A percentile compares a stretch with the other conserved stretches of the same genome.
phyloP scores from a whole-genome alignment of 2,329 filamentous ascomycete species.

The Neocucurbitaria cava region DNA sequence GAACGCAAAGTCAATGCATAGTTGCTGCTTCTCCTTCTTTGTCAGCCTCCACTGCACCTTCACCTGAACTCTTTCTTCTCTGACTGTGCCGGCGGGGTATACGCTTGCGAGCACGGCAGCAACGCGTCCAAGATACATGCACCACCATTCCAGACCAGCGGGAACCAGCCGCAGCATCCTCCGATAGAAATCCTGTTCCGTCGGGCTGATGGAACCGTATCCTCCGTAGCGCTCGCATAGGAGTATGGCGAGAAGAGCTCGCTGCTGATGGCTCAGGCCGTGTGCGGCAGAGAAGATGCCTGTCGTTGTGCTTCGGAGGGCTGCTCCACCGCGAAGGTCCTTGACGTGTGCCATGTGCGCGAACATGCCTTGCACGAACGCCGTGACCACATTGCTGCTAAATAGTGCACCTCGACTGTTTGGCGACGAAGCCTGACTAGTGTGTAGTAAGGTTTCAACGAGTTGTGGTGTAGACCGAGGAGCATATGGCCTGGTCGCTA shows the following conservation, averaged over 20 bases:
- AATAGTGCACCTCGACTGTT: conserved; percentile 48
- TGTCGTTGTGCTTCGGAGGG: conserved; percentile 74
- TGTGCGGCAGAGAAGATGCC: conserved; percentile 72
- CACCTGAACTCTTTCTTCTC: conserved; percentile 44
- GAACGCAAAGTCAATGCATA: conserved; percentile 40
- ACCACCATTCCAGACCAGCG: conserved; percentile 68
- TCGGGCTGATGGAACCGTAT: conserved; percentile 60
- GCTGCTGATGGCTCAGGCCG: conserved; percentile 74
- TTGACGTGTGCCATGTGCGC: conserved; percentile 53
- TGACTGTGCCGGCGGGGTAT: conserved; percentile 65
- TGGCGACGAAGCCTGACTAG: conserved; percentile 35
- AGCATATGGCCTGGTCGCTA: conserved; percentile 64
- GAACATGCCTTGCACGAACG: conserved; percentile 67
- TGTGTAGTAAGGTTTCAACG: conserved; percentile 59
- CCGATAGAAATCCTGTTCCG: conserved; percentile 62
- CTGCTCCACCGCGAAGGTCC: conserved; percentile 64
- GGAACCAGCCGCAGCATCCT: conserved; percentile 63
- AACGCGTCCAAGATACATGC: conserved; percentile 67
- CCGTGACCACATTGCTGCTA: conserved; percentile 57
- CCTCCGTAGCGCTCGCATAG: conserved; percentile 78
- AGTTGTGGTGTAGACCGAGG: conserved; percentile 57
- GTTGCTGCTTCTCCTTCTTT: conserved; percentile 38
- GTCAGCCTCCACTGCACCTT: conserved; percentile 30
- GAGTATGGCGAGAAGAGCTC: conserved; percentile 74
- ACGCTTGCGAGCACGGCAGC: conserved; percentile 64